Conservation (phyloP, 176 grass and related monocot genomes). For the Eleusine coracana region DNA sequence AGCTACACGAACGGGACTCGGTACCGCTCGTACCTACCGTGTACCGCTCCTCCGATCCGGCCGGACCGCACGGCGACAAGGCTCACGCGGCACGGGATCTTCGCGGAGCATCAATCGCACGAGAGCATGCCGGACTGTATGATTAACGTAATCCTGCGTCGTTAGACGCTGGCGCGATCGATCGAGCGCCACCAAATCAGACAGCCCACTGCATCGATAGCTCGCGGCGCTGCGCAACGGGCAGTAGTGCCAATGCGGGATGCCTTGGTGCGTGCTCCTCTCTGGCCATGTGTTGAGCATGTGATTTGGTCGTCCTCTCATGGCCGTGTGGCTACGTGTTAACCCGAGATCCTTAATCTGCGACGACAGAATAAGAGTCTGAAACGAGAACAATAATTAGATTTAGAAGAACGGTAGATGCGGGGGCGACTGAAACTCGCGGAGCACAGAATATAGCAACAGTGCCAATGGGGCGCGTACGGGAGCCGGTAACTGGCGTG, state of each 20-base stretch:
- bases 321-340: background rate
- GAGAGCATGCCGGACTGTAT: background rate
- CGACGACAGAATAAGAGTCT: background rate
- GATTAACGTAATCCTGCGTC: slow-evolving; percentile 8
- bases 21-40: slow-evolving; percentile 34
- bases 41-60: background rate
- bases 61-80: slow-evolving; percentile 30
- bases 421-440: background rate
- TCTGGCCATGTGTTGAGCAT: slow-evolving; percentile 48
- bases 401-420: background rate
- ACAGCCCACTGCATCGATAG: background rate
- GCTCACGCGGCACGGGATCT: slow-evolving; percentile 28
- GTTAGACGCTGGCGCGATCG: background rate
- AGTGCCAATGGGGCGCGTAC: background rate
- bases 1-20: background rate
- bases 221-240: background rate
- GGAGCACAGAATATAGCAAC: background rate
- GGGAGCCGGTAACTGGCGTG: slow-evolving; percentile 44
- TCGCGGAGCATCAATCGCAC: background rate
- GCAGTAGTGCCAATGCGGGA: background rate
- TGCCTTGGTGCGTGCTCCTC: background rate
- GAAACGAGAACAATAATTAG: background rate
- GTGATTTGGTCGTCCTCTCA: slow-evolving; percentile 17
- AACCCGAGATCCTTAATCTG: slow-evolving; percentile 18
- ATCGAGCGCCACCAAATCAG: background rate